These are phyloP conservation scores for Leccinum rimulosum DNA, from an alignment of 768 basidiomycete genomes.

Conservation along the genomic window DNA sequence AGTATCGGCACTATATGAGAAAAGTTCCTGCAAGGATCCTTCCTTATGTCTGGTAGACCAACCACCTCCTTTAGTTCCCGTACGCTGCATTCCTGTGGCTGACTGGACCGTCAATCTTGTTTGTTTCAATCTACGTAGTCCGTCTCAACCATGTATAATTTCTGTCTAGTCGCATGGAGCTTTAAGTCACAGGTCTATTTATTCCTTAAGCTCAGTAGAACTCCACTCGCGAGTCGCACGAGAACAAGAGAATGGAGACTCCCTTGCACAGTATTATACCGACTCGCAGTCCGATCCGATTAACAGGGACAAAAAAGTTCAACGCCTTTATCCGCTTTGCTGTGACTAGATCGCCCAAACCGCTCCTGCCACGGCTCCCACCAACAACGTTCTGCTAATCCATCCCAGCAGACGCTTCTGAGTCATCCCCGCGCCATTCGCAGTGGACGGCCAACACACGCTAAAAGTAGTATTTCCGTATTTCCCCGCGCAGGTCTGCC, in stretches of 20 bases:
- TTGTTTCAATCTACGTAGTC: neutral
- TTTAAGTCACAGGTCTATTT: neutral
- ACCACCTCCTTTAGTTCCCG: neutral
- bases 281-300: neutral
- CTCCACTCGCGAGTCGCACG: neutral
- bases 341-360: neutral
- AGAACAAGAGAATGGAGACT: neutral
- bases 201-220: neutral
- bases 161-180: neutral
- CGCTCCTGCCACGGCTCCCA: neutral
- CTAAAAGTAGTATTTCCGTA: neutral
- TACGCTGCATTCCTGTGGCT: neutral
- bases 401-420: neutral
- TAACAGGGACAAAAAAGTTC: neutral
- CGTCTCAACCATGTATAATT: neutral
- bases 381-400: neutral
- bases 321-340: neutral
- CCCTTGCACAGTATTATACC: neutral
- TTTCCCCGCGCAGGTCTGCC: neutral
- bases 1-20: constrained; percentile 29
- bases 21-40: constrained; percentile 27
- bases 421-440: neutral
- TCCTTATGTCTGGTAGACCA: constrained; percentile 25
- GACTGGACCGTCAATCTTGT: neutral
- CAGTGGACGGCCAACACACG: neutral